These are phyloP conservation scores for Hepatocystis sp. DNA, from an alignment of 169 alveolate genomes.

Conservation along the genomic window DNA sequence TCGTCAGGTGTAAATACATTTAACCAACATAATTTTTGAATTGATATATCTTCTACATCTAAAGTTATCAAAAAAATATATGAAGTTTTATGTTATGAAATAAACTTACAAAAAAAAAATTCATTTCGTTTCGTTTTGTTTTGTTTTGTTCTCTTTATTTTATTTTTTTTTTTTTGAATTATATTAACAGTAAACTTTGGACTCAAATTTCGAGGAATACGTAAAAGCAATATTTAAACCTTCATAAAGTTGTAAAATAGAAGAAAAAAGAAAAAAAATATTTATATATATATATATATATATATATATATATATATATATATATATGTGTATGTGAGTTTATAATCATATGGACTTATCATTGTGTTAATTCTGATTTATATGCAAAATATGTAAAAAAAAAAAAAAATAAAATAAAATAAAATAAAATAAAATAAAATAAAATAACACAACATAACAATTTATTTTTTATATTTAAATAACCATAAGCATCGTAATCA, in stretches of 20 bases:
- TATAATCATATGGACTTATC: no score
- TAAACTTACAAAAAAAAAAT: background rate
- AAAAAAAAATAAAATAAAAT: background rate
- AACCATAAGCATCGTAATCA: slow-evolving; percentile 74
- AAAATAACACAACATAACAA: no score
- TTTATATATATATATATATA: no score
- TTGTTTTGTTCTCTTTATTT: background rate
- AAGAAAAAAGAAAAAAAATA: slow-evolving; percentile 7
- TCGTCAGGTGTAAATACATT: slow-evolving; percentile 58
- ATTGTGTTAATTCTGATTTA: background rate
- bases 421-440: slow-evolving; percentile 4
- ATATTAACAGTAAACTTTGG: slow-evolving; percentile 54
- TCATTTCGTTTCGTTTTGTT: no score
- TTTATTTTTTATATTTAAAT: slow-evolving; percentile 1
- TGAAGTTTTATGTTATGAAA: no score
- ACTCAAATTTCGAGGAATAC: slow-evolving; percentile 57
- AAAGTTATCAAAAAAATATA: slow-evolving; percentile 18
- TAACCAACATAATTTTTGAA: slow-evolving; percentile 40
- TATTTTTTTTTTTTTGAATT: slow-evolving; percentile 11
- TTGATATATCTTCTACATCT: slow-evolving; percentile 66
- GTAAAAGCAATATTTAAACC: slow-evolving; percentile 63
- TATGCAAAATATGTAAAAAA: background rate
- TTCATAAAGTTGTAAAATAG: background rate
- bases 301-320: no score
- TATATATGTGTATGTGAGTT: no score